Evolutionary conservation across 805 yeast genomes (phyloP), one percentile per base, ranked within the genome.

Genomic region (Saccharomycopsis sp.): DNA sequence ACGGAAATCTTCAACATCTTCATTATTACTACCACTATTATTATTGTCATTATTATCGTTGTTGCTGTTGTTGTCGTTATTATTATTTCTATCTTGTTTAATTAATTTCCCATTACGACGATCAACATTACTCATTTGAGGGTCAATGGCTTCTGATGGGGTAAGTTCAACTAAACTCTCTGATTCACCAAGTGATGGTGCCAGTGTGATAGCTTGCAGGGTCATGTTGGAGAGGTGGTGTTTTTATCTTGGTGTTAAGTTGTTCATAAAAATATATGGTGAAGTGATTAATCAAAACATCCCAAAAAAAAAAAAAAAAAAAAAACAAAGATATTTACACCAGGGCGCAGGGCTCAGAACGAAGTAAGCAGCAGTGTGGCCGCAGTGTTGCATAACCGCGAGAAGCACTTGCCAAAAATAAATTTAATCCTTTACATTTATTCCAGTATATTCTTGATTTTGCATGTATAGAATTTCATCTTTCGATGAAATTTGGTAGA

Each of bases 251-350:
- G 41, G 41, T 37, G 46, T 37, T 37, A 23, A 43, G 46, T 36
- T 36, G 46, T 36, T 36, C n/a, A n/a, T 19, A 20, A 35, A n/a
- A 5, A 5, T 6, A 17, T 7, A 8, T 41, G 44, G 44, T 41
- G 44, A 26, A 41, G 33, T 20, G 44, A 41, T 41, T 41, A 41
- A 41, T 33, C 44, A 33, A 33, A 26, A 41, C 44, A 41, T 33
- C 40, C 17, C 16, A 19, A 6, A n/a, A 33, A 33, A 33, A 33
- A 9, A 33, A 33, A 14, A 33, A 17, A 33, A 33, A 33, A 11
- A 33, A 33, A 9, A 33, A 33, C 31, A 27, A 27, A n/a, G 13
- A 27, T 11, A 27, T 11, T n/a, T 27, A n/a, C 31, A 27, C 13
- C 13, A 11, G 31, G 31, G 31, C 31, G 31, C 11, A 27, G n/a